Conservation (phyloP, 208 protist genomes). For the Balamuthia mandrillaris region DNA sequence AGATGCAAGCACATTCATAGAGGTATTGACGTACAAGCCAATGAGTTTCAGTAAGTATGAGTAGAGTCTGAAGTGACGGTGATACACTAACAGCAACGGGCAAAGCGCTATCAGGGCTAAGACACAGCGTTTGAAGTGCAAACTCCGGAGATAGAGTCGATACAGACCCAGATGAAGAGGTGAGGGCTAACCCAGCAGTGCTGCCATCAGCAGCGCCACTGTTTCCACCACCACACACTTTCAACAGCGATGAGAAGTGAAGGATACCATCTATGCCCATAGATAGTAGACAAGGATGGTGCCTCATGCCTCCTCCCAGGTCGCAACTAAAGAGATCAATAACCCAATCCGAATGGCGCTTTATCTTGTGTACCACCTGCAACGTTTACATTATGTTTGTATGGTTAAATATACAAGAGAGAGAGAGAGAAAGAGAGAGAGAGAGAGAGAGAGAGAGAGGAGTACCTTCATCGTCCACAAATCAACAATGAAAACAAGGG, state of each 20-base stretch:
- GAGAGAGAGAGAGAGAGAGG: not conserved
- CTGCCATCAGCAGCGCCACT: too few species aligned
- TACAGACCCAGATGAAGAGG: too few species aligned
- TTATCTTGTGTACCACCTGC: constrained; percentile 8
- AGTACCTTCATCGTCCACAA: constrained; percentile 12
- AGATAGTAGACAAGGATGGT: constrained; percentile 9
- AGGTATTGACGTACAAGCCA: too few species aligned
- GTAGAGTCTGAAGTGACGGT: too few species aligned
- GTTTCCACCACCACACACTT: too few species aligned
- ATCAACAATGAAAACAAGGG: constrained; percentile 9
- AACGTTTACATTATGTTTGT: not conserved
- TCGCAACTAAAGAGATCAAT: not conserved
- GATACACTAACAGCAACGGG: too few species aligned
- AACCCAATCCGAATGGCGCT: not conserved
- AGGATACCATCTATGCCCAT: not conserved
- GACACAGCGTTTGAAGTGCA: too few species aligned
- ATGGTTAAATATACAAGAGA: not conserved
- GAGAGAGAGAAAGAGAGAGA: not conserved
- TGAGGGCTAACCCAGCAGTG: too few species aligned
- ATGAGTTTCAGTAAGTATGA: too few species aligned
- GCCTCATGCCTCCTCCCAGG: not conserved
- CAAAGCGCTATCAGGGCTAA: too few species aligned
- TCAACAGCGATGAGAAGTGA: not conserved
- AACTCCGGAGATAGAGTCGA: too few species aligned
- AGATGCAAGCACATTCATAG: too few species aligned